Evolutionary conservation across 2,329 filamentous ascomycete species (phyloP).

Genomic region (Huntiella decipiens): DNA sequence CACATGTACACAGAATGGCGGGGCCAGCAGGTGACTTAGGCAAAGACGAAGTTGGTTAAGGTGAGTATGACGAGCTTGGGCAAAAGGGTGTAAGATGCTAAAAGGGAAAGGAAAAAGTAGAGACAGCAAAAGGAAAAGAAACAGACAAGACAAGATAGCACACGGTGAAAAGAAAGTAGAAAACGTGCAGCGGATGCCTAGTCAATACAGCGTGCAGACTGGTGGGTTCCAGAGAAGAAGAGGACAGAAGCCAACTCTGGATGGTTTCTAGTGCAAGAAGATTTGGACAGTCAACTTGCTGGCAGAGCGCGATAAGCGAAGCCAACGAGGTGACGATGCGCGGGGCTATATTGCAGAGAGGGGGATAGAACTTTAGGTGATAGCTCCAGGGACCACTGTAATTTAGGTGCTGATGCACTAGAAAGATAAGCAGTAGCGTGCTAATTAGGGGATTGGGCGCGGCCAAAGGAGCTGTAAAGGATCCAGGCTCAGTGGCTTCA

Average conservation of each 20-base stretch:
- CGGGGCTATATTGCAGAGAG: constrained; percentile 9
- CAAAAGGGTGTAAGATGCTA: too few relatives aligned
- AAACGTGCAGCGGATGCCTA: background rate
- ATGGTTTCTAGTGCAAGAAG: background rate
- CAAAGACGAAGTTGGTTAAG: background rate
- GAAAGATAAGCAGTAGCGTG: too few relatives aligned
- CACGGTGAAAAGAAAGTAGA: background rate
- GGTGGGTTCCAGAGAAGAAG: background rate
- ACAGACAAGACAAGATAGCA: too few relatives aligned
- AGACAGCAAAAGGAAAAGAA: too few relatives aligned
- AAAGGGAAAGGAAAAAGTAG: too few relatives aligned
- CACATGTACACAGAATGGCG: constrained; percentile 22
- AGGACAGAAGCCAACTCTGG: background rate
- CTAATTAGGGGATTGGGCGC: too few relatives aligned
- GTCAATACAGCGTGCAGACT: background rate
- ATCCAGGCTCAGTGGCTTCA: too few relatives aligned
- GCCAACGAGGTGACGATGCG: constrained; percentile 10
- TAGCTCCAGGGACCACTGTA: too few relatives aligned
- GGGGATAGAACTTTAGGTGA: background rate
- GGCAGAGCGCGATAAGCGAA: constrained; percentile 9
- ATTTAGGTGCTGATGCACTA: too few relatives aligned
- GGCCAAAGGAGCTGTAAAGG: too few relatives aligned
- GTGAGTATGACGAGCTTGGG: background rate
- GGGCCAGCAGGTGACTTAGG: background rate
- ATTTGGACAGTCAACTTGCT: constrained; percentile 6